Base-by-base conservation (phyloP, 495 filamentous ascomycete species). In the Daldinia decipiens region DNA sequence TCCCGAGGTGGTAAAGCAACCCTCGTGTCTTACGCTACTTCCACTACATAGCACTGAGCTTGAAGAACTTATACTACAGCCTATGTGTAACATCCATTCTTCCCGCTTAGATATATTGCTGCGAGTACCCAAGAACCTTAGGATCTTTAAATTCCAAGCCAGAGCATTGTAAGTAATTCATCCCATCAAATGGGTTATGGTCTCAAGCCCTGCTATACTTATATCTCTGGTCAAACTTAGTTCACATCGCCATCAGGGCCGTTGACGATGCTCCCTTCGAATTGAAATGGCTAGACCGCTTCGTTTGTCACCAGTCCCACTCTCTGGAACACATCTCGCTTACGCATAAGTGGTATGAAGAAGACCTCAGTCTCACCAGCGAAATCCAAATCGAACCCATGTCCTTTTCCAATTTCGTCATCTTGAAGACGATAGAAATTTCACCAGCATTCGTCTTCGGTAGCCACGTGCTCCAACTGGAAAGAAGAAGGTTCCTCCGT, bases 401-500 rank as follows among this genome's bases (percentile, higher is more conserved):
- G 38, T 40, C 38, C 13, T 40, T 40, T 40, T 40, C 38, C 15
- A 40, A 40, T 40, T 40, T 40, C 15, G 5, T n/a, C 12, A 3
- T 6, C 15, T 40, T 40, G 15, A 40, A 40, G 38, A 40, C 38
- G 38, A 15, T 40, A n/a, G 38, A 40, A 40, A 40, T 40, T n/a
- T 40, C 38, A n/a, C 38, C 38, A 40, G 38, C 38, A n/a, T 40
- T 40, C 38, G 38, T 40, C 15, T 40, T 40, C 38, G 38, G 38
- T 40, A 40, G 13, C 15, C 0, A 40, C 2, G 38, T 7, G 15
- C 38, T 40, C 13, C 38, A 40, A 2, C 38, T 40, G 9, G 38
- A 40, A 40, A 40, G 38, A 40, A 5, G 2, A 13, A 15, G 38
- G n/a, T 40, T 40, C 38, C 38, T 15, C 13, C 38, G 38, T 40